These are phyloP conservation scores for Mentha longifolia DNA, from an alignment of 257 asterid species.

Conservation along the genomic window DNA sequence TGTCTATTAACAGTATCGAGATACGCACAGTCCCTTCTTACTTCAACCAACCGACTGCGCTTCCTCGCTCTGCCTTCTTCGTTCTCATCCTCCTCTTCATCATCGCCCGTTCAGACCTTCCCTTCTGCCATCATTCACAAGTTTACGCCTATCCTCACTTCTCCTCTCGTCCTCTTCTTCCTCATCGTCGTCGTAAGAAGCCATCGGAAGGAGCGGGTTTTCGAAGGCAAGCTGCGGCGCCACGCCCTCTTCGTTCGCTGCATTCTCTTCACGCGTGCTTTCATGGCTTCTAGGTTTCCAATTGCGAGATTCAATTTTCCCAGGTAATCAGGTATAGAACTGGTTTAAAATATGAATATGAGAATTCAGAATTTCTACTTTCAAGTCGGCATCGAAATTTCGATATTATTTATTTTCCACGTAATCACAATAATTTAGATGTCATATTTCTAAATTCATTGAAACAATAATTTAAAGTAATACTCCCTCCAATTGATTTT, in stretches of 20 bases:
- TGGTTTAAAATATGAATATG: too few species aligned
- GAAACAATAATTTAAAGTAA: too few species aligned
- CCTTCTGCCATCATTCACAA: conserved; percentile 26
- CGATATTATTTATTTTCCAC: too few species aligned
- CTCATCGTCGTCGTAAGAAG: conserved; percentile 83
- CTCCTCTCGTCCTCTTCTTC: conserved; percentile 48
- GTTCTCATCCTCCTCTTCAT: conserved; percentile 46
- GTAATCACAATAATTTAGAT: too few species aligned
- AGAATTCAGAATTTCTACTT: too few species aligned
- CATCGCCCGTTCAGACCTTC: conserved; percentile 45
- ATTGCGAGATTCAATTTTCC: too few species aligned
- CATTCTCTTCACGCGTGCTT: conserved; percentile 52
- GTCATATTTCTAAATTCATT: too few species aligned
- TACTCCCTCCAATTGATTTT: too few species aligned
- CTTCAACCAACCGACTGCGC: conserved; percentile 66
- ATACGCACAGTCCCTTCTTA: conserved; percentile 93
- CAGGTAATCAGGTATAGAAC: too few species aligned
- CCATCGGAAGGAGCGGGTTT: conserved; percentile 76
- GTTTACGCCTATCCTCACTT: conserved; percentile 31
- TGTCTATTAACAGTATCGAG: conserved; percentile 97
- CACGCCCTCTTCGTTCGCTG: conserved; percentile 42
- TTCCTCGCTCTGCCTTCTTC: conserved; percentile 33
- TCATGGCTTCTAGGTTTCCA: conserved; percentile 48
- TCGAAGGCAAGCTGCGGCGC: conserved; percentile 50
- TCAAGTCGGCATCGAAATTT: too few species aligned